Evolutionary conservation across 495 filamentous ascomycete genomes (phyloP), one percentile per base, ranked within the genome.

Genomic region (Penicillium turbatum): DNA sequence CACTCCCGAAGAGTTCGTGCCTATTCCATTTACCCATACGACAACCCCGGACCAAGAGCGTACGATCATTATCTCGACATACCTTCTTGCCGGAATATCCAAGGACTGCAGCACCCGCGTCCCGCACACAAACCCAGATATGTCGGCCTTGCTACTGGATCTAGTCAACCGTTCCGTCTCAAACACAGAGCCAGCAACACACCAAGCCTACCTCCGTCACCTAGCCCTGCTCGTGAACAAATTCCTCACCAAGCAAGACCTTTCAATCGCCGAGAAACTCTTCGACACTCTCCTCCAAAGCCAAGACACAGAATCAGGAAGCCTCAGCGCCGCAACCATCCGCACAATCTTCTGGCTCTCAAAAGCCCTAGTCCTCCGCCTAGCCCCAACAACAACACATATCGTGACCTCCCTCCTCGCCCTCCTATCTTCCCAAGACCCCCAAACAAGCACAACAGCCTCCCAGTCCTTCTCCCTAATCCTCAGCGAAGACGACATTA

Each of bases 211-310:
- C 45, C 72, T 86, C n/a, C 75, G 79, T 26, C 81, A 87, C 45
- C 63, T 87, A 21, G 79, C 80, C 19, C 66, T 88, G n/a, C 56
- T 87, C 15, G 70, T 79, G 30, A 88, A 89, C 64, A 88, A 89
- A 69, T 86, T 79, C 66, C 61, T 82, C 15, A 65, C 77, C n/a
- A 74, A 79, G 36, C 52, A 75, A 9, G 70, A 75, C 7, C 56
- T 83, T 6, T 32, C 44, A 6, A 55, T 64, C 15, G 71, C 68
- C 11, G 62, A 70, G 7, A 54, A 59, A 2, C 56, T 69, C 5
- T 66, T 75, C 19, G 58, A 66, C 45, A 54, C 64, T 38, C 62
- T 79, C 7, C 58, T 82, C 32, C 50, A 51, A 21, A 16, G 30
- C 13, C 19, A 41, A 32, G 30, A 68, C 41, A 37, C 55, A 29